These are phyloP conservation scores for Microthlaspi erraticum DNA, from an alignment of 345 rosid genomes.

Conservation along the genomic window DNA sequence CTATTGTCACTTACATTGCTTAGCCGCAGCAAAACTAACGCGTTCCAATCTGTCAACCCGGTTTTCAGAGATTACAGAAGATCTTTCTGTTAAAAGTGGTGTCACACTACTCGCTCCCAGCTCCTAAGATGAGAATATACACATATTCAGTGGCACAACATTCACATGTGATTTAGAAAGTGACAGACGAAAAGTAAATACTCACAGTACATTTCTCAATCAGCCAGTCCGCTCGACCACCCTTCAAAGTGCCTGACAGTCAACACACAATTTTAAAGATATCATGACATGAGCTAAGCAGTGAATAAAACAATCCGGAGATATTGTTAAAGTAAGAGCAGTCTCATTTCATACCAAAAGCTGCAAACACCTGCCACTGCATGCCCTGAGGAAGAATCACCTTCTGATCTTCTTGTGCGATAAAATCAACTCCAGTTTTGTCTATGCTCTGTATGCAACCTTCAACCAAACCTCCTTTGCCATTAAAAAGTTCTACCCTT, in stretches of 20 bases:
- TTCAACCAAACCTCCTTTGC: slow-evolving; percentile 77
- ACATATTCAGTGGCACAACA: slow-evolving; percentile 8
- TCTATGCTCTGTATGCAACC: slow-evolving; percentile 70
- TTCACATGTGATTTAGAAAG: not conserved
- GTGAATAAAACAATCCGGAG: not conserved
- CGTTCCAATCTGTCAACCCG: slow-evolving; percentile 76
- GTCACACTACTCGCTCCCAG: slow-evolving; percentile 88
- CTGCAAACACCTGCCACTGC: slow-evolving; percentile 84
- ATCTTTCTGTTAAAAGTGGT: slow-evolving; percentile 78
- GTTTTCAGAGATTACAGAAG: slow-evolving; percentile 74
- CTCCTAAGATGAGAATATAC: slow-evolving; percentile 52
- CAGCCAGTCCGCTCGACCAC: slow-evolving; percentile 97
- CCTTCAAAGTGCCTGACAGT: slow-evolving; percentile 74
- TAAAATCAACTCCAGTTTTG: slow-evolving; percentile 65
- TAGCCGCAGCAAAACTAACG: slow-evolving; percentile 80
- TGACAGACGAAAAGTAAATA: slow-evolving; percentile 20
- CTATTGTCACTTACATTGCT: slow-evolving; percentile 64
- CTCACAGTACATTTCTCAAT: slow-evolving; percentile 92
- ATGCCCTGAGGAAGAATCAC: slow-evolving; percentile 55
- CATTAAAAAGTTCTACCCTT: slow-evolving; percentile 95
- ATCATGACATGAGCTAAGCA: slow-evolving; percentile 4
- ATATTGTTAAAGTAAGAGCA: not conserved
- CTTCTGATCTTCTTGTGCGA: slow-evolving; percentile 68
- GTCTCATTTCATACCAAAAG: slow-evolving; percentile 66
- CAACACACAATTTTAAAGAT: slow-evolving; percentile 22